phyloP scores from a whole-genome alignment of 306 rosid genomes.

The Carpinus viminea region DNA sequence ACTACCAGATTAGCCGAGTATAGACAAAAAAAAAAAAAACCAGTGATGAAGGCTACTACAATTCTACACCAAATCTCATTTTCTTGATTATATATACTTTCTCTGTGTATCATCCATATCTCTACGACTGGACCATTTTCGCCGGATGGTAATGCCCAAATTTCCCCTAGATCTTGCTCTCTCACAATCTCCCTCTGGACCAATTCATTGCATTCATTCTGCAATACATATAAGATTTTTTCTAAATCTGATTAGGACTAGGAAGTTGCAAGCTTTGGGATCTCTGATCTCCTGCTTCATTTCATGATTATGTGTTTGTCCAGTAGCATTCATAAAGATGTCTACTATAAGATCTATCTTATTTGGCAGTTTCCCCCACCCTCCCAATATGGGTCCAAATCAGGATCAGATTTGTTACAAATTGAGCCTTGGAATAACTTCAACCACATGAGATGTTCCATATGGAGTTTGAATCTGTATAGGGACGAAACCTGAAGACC shows the following conservation, averaged over 20 bases:
- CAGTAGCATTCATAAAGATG: not conserved
- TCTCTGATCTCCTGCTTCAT: not conserved
- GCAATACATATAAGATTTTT: not conserved
- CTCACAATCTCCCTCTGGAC: not conserved
- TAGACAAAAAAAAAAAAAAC: too few species aligned
- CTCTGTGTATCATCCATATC: too few species aligned
- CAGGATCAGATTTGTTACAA: not conserved
- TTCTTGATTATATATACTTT: too few species aligned
- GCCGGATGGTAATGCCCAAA: conserved; percentile 62
- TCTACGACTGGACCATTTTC: conserved; percentile 75
- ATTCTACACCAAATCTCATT: too few species aligned
- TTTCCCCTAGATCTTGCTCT: not conserved
- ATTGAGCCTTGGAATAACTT: not conserved
- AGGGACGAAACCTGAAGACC: conserved; percentile 80
- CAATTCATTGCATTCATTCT: not conserved
- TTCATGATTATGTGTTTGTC: not conserved
- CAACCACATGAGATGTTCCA: not conserved
- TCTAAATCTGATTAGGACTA: not conserved
- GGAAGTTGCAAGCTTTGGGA: too few species aligned
- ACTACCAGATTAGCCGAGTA: too few species aligned
- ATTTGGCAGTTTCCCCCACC: not conserved
- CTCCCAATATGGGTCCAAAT: not conserved
- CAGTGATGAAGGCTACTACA: too few species aligned
- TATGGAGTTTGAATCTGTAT: too few species aligned
- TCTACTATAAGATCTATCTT: not conserved